Conservation (phyloP, 768 basidiomycete species). For the Agaricus sinodeliciosus region DNA sequence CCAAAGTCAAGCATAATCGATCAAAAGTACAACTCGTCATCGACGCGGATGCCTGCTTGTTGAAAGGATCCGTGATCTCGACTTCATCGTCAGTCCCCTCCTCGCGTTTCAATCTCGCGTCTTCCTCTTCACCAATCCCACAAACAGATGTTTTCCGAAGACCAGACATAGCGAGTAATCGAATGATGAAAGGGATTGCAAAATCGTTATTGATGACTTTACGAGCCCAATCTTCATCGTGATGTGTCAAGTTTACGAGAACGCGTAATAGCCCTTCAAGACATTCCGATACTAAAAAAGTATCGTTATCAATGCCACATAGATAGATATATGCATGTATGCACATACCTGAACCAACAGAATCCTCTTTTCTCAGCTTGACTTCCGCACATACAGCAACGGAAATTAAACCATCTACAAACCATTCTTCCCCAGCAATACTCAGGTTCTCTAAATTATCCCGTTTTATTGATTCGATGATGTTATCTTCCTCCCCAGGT, state of each 20-base stretch:
- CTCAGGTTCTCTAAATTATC: slow-evolving; percentile 21
- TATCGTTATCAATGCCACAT: not conserved
- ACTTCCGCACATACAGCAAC: slow-evolving; percentile 47
- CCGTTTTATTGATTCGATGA: not conserved
- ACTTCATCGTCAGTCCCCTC: slow-evolving; percentile 15
- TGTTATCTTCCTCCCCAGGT: slow-evolving; percentile 5
- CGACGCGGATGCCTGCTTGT: not conserved
- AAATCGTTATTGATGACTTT: slow-evolving; percentile 41
- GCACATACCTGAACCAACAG: slow-evolving; percentile 15
- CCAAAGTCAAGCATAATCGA: slow-evolving; percentile 66
- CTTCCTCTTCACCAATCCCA: slow-evolving; percentile 6
- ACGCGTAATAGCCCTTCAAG: slow-evolving; percentile 56
- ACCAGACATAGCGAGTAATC: slow-evolving; percentile 35
- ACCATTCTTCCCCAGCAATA: slow-evolving; percentile 33
- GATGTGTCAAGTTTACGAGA: slow-evolving; percentile 67
- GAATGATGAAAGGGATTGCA: slow-evolving; percentile 40
- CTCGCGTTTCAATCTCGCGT: slow-evolving; percentile 10
- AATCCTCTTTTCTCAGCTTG: slow-evolving; percentile 12
- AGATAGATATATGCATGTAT: not conserved
- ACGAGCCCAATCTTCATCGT: slow-evolving; percentile 47
- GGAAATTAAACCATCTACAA: slow-evolving; percentile 42
- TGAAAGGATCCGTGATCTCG: not conserved
- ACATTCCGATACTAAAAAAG: slow-evolving; percentile 35
- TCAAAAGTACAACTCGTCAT: slow-evolving; percentile 44
- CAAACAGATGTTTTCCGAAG: not conserved